Evolutionary conservation across 192 early-diverging fungal genomes (phyloP).

Genomic region (Phlyctochytrium arcticum): DNA sequence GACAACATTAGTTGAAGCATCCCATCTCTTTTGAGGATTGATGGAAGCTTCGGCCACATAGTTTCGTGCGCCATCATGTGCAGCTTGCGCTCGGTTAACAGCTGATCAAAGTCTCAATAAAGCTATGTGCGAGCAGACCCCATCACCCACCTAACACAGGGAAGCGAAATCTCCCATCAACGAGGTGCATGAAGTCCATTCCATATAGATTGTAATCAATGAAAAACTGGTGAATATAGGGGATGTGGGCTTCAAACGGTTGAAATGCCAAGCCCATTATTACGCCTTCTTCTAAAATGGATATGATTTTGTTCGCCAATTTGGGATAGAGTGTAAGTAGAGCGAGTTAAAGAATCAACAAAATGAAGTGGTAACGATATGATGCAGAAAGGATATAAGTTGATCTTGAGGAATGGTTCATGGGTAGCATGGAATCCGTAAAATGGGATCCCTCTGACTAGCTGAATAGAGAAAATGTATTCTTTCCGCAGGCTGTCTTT

Average conservation of each 20-base stretch:
- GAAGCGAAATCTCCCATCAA: slow-evolving; percentile 38
- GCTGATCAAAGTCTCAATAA: too few relatives aligned
- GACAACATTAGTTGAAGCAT: too few relatives aligned
- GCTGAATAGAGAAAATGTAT: slow-evolving; percentile 64
- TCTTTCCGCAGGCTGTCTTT: slow-evolving; percentile 13
- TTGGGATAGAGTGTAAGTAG: slow-evolving; percentile 51
- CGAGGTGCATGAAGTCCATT: slow-evolving; percentile 73
- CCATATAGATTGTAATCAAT: slow-evolving; percentile 84
- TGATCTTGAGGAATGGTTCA: slow-evolving; percentile 72
- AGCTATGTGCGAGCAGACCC: too few relatives aligned
- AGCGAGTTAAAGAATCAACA: neutral
- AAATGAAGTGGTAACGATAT: neutral
- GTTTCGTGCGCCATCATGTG: too few relatives aligned
- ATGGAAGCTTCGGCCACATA: too few relatives aligned
- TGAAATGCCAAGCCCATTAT: slow-evolving; percentile 67
- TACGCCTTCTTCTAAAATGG: slow-evolving; percentile 65
- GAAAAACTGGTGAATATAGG: slow-evolving; percentile 79
- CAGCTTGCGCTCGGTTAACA: too few relatives aligned
- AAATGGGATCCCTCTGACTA: slow-evolving; percentile 77
- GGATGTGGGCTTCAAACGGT: slow-evolving; percentile 78
- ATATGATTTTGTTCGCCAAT: slow-evolving; percentile 52
- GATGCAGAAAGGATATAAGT: slow-evolving; percentile 35
- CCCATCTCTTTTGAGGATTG: too few relatives aligned
- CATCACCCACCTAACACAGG: neutral
- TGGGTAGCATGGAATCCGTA: slow-evolving; percentile 80